These are phyloP conservation scores for Xylaria curta DNA, from an alignment of 495 filamentous ascomycete species.

Conservation along the genomic window DNA sequence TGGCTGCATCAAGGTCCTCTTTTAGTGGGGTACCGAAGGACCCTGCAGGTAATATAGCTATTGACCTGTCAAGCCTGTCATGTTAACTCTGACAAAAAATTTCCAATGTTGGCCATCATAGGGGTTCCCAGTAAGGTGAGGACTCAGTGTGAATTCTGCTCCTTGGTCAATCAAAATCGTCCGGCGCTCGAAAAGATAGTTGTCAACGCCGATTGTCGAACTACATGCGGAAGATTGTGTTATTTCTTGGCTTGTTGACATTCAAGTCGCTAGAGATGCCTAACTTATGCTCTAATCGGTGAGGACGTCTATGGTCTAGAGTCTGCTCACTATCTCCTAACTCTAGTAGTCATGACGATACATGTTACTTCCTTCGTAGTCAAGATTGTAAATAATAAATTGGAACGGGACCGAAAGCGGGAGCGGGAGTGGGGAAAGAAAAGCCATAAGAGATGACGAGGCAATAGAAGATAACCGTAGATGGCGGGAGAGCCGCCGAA, in stretches of 20 bases:
- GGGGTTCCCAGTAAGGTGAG: not conserved
- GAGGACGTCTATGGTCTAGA: too few relatives aligned
- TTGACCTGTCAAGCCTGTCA: too few relatives aligned
- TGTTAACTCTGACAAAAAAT: not conserved
- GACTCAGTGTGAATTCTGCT: not conserved
- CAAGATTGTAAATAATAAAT: not conserved
- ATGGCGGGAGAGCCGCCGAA: not conserved
- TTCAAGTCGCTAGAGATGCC: too few relatives aligned
- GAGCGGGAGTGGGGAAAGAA: not conserved
- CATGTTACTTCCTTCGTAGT: not conserved
- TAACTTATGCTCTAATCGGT: too few relatives aligned
- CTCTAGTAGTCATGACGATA: not conserved
- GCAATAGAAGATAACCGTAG: not conserved
- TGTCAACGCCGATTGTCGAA: too few relatives aligned
- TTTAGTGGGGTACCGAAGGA: not conserved
- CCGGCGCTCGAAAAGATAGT: too few relatives aligned
- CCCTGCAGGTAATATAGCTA: too few relatives aligned
- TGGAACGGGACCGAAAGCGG: not conserved
- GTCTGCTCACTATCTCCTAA: too few relatives aligned
- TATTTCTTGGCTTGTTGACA: too few relatives aligned
- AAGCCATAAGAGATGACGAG: not conserved
- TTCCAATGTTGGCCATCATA: not conserved
- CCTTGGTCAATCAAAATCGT: not conserved
- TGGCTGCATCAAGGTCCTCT: not conserved
- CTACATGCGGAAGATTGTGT: too few relatives aligned